Evolutionary conservation across 2,329 filamentous ascomycete species (phyloP).

Genomic region (Xylariaceae sp.): DNA sequence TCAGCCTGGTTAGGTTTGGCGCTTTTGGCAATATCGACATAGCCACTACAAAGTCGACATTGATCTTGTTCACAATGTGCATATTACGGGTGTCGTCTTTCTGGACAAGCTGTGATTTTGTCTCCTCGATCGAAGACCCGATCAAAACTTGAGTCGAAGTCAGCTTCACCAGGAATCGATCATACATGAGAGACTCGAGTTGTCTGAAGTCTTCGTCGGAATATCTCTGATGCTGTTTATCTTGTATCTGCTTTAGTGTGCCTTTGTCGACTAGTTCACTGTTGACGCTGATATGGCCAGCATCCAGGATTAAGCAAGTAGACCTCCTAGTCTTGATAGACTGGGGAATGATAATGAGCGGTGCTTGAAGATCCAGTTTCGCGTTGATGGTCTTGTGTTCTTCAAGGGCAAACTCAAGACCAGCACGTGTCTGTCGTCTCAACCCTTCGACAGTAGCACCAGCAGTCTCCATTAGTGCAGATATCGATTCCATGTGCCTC

Average conservation of each 20-base stretch:
- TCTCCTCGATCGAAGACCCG: slow-evolving; percentile 87
- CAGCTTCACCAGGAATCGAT: slow-evolving; percentile 91
- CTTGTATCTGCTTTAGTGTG: slow-evolving; percentile 87
- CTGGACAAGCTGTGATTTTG: slow-evolving; percentile 76
- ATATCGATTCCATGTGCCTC: slow-evolving; percentile 97
- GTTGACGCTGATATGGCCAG: slow-evolving; percentile 91
- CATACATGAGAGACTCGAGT: slow-evolving; percentile 93
- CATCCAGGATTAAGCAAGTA: slow-evolving; percentile 91
- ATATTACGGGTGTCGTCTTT: slow-evolving; percentile 70
- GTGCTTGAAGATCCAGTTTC: slow-evolving; percentile 91
- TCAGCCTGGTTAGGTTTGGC: slow-evolving; percentile 87
- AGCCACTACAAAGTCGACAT: slow-evolving; percentile 95
- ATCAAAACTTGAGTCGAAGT: slow-evolving; percentile 95
- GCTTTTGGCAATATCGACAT: slow-evolving; percentile 96
- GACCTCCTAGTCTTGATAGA: slow-evolving; percentile 81
- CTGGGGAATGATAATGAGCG: slow-evolving; percentile 93
- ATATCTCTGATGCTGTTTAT: slow-evolving; percentile 85
- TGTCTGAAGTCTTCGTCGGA: slow-evolving; percentile 86
- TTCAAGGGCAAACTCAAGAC: slow-evolving; percentile 92
- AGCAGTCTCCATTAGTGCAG: slow-evolving; percentile 90
- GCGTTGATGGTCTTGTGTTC: slow-evolving; percentile 99
- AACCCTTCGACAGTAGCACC: slow-evolving; percentile 94
- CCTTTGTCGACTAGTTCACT: slow-evolving; percentile 91
- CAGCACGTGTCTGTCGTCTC: slow-evolving; percentile 91
- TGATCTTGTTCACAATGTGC: slow-evolving; percentile 95